phyloP scores from a whole-genome alignment of 768 basidiomycete genomes.

The Amanita brunnescens region DNA sequence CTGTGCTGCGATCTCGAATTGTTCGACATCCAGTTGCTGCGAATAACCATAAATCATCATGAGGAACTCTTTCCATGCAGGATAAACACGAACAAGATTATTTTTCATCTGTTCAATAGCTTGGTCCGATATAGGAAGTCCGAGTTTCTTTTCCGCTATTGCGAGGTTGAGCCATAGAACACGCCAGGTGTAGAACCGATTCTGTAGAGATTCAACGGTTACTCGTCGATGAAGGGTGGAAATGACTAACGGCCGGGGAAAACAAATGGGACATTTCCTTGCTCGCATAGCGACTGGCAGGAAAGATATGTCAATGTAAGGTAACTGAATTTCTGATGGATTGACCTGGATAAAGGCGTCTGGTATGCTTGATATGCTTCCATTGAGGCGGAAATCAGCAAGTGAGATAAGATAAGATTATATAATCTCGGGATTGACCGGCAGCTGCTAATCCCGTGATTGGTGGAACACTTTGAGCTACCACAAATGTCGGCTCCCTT shows the following conservation, averaged over 20 bases:
- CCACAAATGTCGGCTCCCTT: constrained; percentile 1
- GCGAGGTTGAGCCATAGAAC: constrained; percentile 94
- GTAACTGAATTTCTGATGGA: too few species aligned
- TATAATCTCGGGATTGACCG: neutral
- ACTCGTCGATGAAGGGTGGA: neutral
- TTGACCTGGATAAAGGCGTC: constrained; percentile 8
- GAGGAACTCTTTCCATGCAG: neutral
- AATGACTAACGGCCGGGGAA: constrained; percentile 69
- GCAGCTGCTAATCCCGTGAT: neutral
- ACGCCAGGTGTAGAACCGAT: constrained; percentile 93
- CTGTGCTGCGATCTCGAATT: constrained; percentile 84
- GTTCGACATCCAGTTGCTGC: constrained; percentile 76
- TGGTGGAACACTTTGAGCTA: neutral
- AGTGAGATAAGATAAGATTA: neutral
- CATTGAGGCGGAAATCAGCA: neutral
- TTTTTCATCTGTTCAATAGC: constrained; percentile 92
- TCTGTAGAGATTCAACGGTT: constrained; percentile 36
- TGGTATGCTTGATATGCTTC: constrained; percentile 8
- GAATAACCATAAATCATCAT: neutral
- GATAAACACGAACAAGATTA: constrained; percentile 61
- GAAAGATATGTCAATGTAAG: neutral
- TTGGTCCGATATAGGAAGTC: constrained; percentile 79
- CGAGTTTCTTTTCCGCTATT: constrained; percentile 92
- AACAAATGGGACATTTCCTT: constrained; percentile 98
- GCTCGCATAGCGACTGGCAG: constrained; percentile 88